Percentiles rank a stretch among this genome's conserved stretches.
phyloP scores from a whole-genome alignment of 2,329 filamentous ascomycete species.

The Aspergillus aculeatinus region DNA sequence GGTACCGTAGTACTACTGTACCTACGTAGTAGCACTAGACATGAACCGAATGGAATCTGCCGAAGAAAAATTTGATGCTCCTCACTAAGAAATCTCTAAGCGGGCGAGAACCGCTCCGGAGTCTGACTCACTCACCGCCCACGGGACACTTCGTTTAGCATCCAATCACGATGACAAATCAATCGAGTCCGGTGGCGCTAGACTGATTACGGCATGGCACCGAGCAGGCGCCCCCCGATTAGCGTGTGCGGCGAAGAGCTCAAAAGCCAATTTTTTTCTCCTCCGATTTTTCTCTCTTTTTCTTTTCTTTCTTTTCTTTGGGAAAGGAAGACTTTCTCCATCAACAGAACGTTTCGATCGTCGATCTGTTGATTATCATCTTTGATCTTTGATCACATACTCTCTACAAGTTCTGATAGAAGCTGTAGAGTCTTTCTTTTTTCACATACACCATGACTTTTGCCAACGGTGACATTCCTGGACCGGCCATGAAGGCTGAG shows the following conservation, averaged over 20 bases:
- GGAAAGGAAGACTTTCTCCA: conserved; percentile 61
- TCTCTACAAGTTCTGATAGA: conserved; percentile 26
- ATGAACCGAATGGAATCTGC: neutral
- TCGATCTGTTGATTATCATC: conserved; percentile 45
- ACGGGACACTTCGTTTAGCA: conserved; percentile 28
- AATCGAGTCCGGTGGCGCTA: conserved; percentile 17
- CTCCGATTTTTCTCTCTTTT: conserved; percentile 34
- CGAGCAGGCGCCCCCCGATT: conserved; percentile 8
- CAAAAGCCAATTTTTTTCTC: conserved; percentile 33
- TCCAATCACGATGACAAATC: conserved; percentile 23
- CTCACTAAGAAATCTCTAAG: conserved; percentile 13
- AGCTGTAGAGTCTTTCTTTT: conserved; percentile 29
- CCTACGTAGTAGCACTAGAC: neutral
- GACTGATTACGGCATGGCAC: conserved; percentile 21
- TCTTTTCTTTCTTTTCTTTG: conserved; percentile 53
- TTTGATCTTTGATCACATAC: conserved; percentile 20
- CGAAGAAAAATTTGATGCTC: neutral
- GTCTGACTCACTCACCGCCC: conserved; percentile 29
- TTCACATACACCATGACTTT: conserved; percentile 62
- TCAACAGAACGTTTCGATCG: conserved; percentile 52
- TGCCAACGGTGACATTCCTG: conserved; percentile 62
- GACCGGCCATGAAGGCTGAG: conserved; percentile 51
- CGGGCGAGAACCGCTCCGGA: neutral
- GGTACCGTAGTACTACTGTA: neutral
- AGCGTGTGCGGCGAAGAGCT: conserved; percentile 26